Conservation (phyloP, 495 filamentous ascomycete genomes). For the Amorphotheca resinae region DNA sequence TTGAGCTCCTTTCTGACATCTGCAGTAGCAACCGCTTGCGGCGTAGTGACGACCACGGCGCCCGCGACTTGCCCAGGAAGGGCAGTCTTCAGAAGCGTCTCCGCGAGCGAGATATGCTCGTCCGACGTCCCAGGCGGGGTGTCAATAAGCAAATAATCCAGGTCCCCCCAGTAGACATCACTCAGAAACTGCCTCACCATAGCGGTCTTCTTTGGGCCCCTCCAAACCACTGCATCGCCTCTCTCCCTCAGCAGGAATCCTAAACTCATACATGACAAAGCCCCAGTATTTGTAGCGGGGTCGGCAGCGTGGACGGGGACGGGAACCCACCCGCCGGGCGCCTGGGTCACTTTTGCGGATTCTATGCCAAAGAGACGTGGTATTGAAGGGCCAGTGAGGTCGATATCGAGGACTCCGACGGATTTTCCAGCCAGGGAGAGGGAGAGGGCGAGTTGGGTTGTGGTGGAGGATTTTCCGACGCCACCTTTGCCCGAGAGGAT, state of each 20-base stretch:
- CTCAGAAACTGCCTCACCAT: constrained; percentile 95
- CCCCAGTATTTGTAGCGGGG: constrained; percentile 35
- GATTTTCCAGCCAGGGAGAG: constrained; percentile 72
- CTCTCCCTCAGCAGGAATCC: constrained; percentile 77
- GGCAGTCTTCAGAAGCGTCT: constrained; percentile 60
- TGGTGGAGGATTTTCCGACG: constrained; percentile 94
- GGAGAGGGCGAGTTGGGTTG: constrained; percentile 85
- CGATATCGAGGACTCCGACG: constrained; percentile 91
- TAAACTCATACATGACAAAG: constrained; percentile 81
- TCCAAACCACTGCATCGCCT: constrained; percentile 89
- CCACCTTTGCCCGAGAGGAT: constrained; percentile 96
- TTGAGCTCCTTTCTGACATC: constrained; percentile 96
- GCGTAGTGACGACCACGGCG: constrained; percentile 90
- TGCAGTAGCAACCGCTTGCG: constrained; percentile 83
- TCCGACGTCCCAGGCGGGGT: constrained; percentile 94
- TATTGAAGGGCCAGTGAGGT: constrained; percentile 92
- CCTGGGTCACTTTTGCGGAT: constrained; percentile 78
- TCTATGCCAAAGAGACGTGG: constrained; percentile 87
- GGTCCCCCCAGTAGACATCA: constrained; percentile 79
- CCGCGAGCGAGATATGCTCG: constrained; percentile 90
- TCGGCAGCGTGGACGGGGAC: constrained; percentile 59
- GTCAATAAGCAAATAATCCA: constrained; percentile 87
- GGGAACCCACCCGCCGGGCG: constrained; percentile 79
- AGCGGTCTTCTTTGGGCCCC: constrained; percentile 95
- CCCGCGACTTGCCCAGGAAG: constrained; percentile 51